Evolutionary conservation across 306 rosid genomes (phyloP).

Genomic region (Hippophae tibetana): DNA sequence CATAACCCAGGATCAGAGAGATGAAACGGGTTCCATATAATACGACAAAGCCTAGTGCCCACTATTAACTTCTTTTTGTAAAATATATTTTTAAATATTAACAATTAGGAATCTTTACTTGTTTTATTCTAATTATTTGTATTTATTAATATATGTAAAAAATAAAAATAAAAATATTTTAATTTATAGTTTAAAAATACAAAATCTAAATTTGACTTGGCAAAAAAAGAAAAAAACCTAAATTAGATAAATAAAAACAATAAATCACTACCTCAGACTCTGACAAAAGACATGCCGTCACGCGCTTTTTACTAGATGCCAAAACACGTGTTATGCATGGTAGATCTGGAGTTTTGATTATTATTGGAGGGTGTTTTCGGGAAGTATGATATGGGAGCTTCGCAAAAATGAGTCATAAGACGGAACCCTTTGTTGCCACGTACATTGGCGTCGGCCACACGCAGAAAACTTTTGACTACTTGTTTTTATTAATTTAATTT

Average conservation of each 20-base stretch:
- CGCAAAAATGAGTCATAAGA: constrained; percentile 17
- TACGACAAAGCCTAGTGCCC: constrained; percentile 49
- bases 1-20: constrained; percentile 8
- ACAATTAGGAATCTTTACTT: no score
- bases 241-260: background rate
- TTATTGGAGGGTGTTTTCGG: constrained; percentile 9
- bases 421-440: constrained; percentile 60
- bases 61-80: background rate
- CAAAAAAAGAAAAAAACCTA: background rate
- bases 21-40: constrained; percentile 18
- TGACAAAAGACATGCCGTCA: constrained; percentile 58
- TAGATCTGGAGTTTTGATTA: background rate
- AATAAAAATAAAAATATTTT: no score
- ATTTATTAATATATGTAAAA: no score
- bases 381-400: background rate
- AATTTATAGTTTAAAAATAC: no score
- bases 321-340: constrained; percentile 39
- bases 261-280: constrained; percentile 1
- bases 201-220: background rate
- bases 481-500: background rate
- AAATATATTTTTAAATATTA: no score
- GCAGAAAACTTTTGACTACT: constrained; percentile 31
- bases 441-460: constrained; percentile 62
- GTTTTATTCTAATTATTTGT: no score
- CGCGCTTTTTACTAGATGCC: constrained; percentile 36